Percentiles rank a stretch among this genome's conserved stretches.
phyloP scores from a whole-genome alignment of 2,329 filamentous ascomycete species.

The Exophiala spinifera region DNA sequence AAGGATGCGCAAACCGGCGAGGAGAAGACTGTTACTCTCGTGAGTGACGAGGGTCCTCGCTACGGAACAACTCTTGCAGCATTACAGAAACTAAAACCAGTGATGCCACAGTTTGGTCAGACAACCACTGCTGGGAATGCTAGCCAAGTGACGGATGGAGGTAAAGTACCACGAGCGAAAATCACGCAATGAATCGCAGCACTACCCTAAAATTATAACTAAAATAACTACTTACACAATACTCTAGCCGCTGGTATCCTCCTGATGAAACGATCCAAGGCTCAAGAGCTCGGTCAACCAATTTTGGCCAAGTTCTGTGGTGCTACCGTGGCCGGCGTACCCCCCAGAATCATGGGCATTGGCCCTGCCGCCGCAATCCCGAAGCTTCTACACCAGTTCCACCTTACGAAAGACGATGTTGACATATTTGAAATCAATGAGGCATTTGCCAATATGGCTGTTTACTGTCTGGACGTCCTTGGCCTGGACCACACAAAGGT shows the following conservation, averaged over 20 bases:
- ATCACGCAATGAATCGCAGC: no score
- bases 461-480: neutral
- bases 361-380: constrained; percentile 56
- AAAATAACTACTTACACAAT: no score
- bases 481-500: neutral
- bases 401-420: constrained; percentile 72
- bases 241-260: constrained; percentile 69
- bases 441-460: constrained; percentile 65
- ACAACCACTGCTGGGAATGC: constrained; percentile 86
- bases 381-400: constrained; percentile 78
- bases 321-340: constrained; percentile 81
- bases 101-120: constrained; percentile 84
- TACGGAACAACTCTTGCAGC: constrained; percentile 80
- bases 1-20: constrained; percentile 79
- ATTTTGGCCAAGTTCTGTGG: constrained; percentile 92
- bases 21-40: constrained; percentile 62
- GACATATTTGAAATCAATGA: constrained; percentile 94
- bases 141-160: constrained; percentile 79
- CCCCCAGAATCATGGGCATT: constrained; percentile 81
- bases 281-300: constrained; percentile 78
- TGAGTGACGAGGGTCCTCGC: constrained; percentile 73
- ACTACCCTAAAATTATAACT: no score
- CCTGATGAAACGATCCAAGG: constrained; percentile 90
- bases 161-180: no score
- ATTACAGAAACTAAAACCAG: constrained; percentile 77